Percentiles rank a stretch among this genome's conserved stretches.
Conservation (phyloP, 2,329 filamentous ascomycete species). For the Thelonectria discophora region DNA sequence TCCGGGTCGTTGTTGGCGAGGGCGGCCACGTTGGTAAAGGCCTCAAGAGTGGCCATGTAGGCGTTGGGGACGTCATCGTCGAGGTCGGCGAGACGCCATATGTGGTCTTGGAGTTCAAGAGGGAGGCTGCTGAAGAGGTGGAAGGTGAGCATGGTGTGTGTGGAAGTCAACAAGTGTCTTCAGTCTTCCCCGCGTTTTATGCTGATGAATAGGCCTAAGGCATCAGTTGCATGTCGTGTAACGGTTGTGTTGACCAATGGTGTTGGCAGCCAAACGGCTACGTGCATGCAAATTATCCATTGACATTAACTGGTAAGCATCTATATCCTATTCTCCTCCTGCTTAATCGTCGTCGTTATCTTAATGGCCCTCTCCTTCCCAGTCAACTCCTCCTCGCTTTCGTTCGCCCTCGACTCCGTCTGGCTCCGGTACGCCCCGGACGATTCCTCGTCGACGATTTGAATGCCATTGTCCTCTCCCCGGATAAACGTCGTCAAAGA, state of each 20-base stretch:
- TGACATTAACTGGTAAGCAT: no score
- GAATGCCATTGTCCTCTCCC: background rate
- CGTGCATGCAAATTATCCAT: background rate
- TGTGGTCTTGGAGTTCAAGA: background rate
- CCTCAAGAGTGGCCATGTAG: background rate
- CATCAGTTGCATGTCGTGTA: no score
- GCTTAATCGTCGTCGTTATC: constrained; percentile 1
- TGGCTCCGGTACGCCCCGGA: background rate
- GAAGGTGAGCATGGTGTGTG: background rate
- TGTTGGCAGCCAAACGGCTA: no score
- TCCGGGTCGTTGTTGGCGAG: background rate
- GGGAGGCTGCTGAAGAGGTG: background rate
- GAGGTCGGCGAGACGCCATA: background rate
- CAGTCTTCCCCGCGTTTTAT: no score
- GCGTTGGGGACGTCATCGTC: background rate
- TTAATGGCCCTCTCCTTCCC: background rate
- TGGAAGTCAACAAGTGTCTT: background rate
- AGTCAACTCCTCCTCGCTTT: constrained; percentile 8
- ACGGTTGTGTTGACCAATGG: no score
- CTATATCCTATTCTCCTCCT: constrained; percentile 1
- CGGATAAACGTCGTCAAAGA: background rate
- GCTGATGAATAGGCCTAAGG: no score
- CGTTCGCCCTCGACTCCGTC: background rate
- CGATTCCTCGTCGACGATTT: background rate
- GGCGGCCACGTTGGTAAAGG: background rate